phyloP scores from a whole-genome alignment of 2,329 filamentous ascomycete species.

The Colletotrichum sp. region DNA sequence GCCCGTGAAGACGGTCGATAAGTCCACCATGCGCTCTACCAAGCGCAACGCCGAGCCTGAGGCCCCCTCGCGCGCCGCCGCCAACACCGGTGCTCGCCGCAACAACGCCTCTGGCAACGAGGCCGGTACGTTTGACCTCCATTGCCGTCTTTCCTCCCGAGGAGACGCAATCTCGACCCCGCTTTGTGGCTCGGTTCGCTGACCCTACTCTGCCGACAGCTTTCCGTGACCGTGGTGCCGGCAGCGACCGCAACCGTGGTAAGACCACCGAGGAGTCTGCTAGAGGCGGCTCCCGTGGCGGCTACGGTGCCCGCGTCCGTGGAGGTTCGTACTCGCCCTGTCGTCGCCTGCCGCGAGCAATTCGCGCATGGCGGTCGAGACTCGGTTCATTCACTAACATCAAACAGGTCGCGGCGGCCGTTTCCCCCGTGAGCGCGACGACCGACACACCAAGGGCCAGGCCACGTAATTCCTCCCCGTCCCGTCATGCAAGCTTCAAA shows the following conservation, averaged over 20 bases:
- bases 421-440: conserved; percentile 58
- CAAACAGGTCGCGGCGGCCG: conserved; percentile 57
- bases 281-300: conserved; percentile 57
- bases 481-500: neutral
- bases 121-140: conserved; percentile 70
- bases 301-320: conserved; percentile 67
- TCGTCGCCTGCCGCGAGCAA: neutral
- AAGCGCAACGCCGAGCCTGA: conserved; percentile 89
- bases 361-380: neutral
- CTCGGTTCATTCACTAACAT: neutral
- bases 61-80: conserved; percentile 57
- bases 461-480: conserved; percentile 44
- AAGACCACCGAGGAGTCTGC: conserved; percentile 75
- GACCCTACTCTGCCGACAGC: conserved; percentile 54
- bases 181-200: conserved; percentile 6
- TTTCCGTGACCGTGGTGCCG: conserved; percentile 88
- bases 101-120: conserved; percentile 77
- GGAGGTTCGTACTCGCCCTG: conserved; percentile 50
- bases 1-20: conserved; percentile 89
- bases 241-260: conserved; percentile 80
- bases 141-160: neutral
- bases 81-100: conserved; percentile 52
- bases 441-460: conserved; percentile 57
- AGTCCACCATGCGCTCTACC: conserved; percentile 72
- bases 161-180: conserved; percentile 16